These are phyloP conservation scores for Candida buenavistaensis DNA, from an alignment of 1,139 yeast species.

Conservation along the genomic window DNA sequence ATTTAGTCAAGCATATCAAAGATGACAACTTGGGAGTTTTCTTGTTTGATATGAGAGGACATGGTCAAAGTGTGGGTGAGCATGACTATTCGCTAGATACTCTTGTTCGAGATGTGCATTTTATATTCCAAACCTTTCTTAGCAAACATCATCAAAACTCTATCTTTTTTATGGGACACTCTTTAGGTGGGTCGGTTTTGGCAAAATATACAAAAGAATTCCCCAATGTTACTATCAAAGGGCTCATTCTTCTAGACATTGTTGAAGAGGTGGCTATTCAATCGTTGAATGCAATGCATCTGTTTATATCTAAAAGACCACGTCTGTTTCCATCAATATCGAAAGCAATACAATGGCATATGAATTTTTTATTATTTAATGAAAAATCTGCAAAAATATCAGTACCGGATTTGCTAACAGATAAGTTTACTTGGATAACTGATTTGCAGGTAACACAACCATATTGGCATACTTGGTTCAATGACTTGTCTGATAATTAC, in stretches of 20 bases:
- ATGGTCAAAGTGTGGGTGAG: conserved; percentile 48
- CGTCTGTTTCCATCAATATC: conserved; percentile 46
- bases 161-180: conserved; percentile 75
- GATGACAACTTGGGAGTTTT: conserved; percentile 50
- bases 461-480: conserved; percentile 85
- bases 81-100: conserved; percentile 49
- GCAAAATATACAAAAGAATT: conserved; percentile 40
- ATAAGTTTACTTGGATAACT: conserved; percentile 55
- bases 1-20: conserved; percentile 33
- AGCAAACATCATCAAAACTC: conserved; percentile 19
- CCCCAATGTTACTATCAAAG: conserved; percentile 38
- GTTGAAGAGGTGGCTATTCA: conserved; percentile 90
- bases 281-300: conserved; percentile 66
- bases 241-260: conserved; percentile 80
- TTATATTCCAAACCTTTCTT: conserved; percentile 43
- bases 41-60: conserved; percentile 81
- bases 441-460: conserved; percentile 60
- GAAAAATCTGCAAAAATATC: conserved; percentile 68
- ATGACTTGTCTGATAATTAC: conserved; percentile 65
- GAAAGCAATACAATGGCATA: conserved; percentile 84
- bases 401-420: conserved; percentile 62
- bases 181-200: conserved; percentile 87
- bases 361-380: conserved; percentile 55
- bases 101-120: conserved; percentile 57
- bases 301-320: conserved; percentile 65